A percentile compares a stretch with the other conserved stretches of the same genome.
phyloP scores from a whole-genome alignment of 2,329 filamentous ascomycete species.

The Fusarium nodosum region DNA sequence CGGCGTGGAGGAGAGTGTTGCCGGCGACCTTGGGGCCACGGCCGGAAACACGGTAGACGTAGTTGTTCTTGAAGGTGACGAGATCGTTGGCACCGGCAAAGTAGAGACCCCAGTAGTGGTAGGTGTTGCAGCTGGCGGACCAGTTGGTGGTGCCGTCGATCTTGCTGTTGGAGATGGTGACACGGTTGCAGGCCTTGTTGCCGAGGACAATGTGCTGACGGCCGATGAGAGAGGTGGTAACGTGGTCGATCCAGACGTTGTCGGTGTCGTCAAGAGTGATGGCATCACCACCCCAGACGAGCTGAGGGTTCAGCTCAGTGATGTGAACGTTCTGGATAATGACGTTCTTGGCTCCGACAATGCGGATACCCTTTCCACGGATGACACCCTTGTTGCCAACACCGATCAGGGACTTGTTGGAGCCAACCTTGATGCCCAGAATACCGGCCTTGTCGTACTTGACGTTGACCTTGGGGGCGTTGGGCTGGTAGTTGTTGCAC shows the following conservation, averaged over 20 bases:
- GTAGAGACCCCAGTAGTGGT: constrained; percentile 73
- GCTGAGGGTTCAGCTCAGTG: constrained; percentile 68
- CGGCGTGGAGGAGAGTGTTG: constrained; percentile 69
- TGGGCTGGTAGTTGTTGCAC: constrained; percentile 70
- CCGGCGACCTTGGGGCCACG: constrained; percentile 70
- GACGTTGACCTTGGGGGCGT: constrained; percentile 61
- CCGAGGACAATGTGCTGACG: constrained; percentile 73
- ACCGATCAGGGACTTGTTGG: constrained; percentile 71
- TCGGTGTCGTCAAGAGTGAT: constrained; percentile 65
- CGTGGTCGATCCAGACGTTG: constrained; percentile 66
- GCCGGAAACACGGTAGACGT: constrained; percentile 70
- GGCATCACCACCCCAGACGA: constrained; percentile 72
- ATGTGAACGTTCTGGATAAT: constrained; percentile 72
- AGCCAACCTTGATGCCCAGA: constrained; percentile 64
- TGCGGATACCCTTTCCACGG: constrained; percentile 68
- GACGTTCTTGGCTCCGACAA: constrained; percentile 64
- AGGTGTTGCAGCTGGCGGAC: constrained; percentile 69
- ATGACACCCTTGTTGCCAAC: constrained; percentile 67
- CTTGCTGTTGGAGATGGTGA: constrained; percentile 72
- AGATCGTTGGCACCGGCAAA: constrained; percentile 67
- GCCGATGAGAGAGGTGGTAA: constrained; percentile 69
- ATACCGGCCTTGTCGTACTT: constrained; percentile 66
- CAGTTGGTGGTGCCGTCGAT: constrained; percentile 68
- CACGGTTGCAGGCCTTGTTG: constrained; percentile 64
- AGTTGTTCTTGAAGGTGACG: constrained; percentile 72